Base-by-base conservation (phyloP, 805 yeast genomes). In the Limtongia smithiae region DNA sequence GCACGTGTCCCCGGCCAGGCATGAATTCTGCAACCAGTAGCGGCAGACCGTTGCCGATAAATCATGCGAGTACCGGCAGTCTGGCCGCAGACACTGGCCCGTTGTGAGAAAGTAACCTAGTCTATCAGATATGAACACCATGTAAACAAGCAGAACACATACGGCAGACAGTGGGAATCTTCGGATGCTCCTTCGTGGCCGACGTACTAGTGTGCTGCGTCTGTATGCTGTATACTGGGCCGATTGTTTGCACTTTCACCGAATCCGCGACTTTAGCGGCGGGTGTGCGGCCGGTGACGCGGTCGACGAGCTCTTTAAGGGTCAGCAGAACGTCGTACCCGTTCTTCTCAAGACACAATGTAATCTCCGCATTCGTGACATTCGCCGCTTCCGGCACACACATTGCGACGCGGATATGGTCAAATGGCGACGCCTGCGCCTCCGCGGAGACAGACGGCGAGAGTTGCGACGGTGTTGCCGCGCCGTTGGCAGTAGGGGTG, bases 51-150 rank as follows among this genome's bases (percentile, higher is more conserved):
- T 61, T n/a, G 65, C 57, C 1, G 71, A 62, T 27, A 73, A 41
- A 48, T 75, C 77, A 57, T 75, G 79, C 44, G 73, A 65, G 48
- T 72, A 75, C 50, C 66, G 66, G 60, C 79, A 75, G 50, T 74
- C 78, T 3, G 69, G 55, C 12, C 77, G 66, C 11, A 71, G 57
- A 46, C 79, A 75, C 17, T 64, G 61, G 1, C 79, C 79, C 24
- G 61, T 62, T 34, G 67, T 68, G 4, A 72, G 55, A 48, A 67
- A 68, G 51, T 69, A 75, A n/a, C 72, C 54, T 50, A 25, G 15
- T n/a, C 8, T 3, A 9, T 5, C 6, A 34, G 22, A 34, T 6
- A 7, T 12, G 28, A 6, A 9, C 28, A 14, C 20, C 7, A n/a
- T 27, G 22, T 37, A 9, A 25, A n/a, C 9, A 12, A 9, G n/a